A percentile compares a stretch with the other conserved stretches of the same genome.
phyloP scores from a whole-genome alignment of 2,329 filamentous ascomycete genomes.

The Metarhizium sp. region DNA sequence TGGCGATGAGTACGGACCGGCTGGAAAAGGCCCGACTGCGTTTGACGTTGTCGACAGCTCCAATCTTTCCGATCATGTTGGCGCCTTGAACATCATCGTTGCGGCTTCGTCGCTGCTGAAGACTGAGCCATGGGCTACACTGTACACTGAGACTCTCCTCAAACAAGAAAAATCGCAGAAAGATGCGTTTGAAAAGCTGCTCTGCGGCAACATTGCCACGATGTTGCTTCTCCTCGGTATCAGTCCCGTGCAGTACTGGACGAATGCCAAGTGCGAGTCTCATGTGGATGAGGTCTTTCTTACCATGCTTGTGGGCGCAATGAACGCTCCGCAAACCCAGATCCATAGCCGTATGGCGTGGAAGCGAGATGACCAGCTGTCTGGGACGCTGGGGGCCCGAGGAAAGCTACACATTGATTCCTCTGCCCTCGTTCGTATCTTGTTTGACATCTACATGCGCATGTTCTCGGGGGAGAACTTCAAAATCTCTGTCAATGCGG shows the following conservation, averaged over 20 bases:
- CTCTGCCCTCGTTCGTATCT: conserved; percentile 25
- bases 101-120: conserved; percentile 37
- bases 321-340: conserved; percentile 17
- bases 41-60: conserved; percentile 51
- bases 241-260: too few species aligned
- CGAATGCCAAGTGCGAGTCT: too few species aligned
- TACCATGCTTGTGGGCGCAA: background rate
- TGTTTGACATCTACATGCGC: conserved; percentile 32
- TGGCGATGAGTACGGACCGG: conserved; percentile 25
- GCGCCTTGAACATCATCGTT: conserved; percentile 28
- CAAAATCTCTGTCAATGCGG: too few species aligned
- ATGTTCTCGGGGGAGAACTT: conserved; percentile 35
- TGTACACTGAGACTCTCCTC: conserved; percentile 39
- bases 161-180: conserved; percentile 13
- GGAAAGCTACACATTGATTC: conserved; percentile 24
- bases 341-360: conserved; percentile 23
- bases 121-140: conserved; percentile 29
- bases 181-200: too few species aligned
- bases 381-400: conserved; percentile 9
- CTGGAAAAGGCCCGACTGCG: conserved; percentile 22
- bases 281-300: too few species aligned
- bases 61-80: conserved; percentile 31
- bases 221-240: too few species aligned
- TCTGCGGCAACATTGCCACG: too few species aligned
- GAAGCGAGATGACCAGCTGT: conserved; percentile 25